Evolutionary conservation across 257 asterid genomes (phyloP).

Genomic region (Solanum piurae): DNA sequence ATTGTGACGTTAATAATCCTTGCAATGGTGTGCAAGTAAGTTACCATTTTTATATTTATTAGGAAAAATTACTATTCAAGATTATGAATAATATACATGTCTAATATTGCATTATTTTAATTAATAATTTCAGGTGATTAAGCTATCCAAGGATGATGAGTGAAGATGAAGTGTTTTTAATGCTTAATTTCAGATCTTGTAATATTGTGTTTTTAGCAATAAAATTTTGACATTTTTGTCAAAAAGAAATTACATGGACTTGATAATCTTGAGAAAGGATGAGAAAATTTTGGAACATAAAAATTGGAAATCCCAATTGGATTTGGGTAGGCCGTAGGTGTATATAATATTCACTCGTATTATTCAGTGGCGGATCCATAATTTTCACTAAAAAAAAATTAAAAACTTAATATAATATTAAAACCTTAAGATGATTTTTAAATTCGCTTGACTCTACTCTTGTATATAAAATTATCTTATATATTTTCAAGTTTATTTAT

Average conservation of each 20-base stretch:
- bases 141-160: background rate
- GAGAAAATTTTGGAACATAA: no score
- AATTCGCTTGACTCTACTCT: no score
- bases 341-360: no score
- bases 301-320: no score
- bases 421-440: no score
- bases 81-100: background rate
- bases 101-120: background rate
- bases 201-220: background rate
- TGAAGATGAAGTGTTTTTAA: background rate
- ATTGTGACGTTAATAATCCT: background rate
- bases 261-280: background rate
- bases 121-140: background rate
- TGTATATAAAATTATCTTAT: no score
- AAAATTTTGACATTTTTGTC: background rate
- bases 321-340: no score
- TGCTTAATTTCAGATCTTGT: background rate
- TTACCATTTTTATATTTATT: background rate
- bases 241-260: background rate
- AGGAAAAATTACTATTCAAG: no score
- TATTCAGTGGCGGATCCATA: rapidly evolving
- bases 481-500: no score
- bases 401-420: no score
- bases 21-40: background rate
- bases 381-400: no score